Conservation (phyloP, 1,284 basidiomycete genomes). For the Malassezia nana region DNA sequence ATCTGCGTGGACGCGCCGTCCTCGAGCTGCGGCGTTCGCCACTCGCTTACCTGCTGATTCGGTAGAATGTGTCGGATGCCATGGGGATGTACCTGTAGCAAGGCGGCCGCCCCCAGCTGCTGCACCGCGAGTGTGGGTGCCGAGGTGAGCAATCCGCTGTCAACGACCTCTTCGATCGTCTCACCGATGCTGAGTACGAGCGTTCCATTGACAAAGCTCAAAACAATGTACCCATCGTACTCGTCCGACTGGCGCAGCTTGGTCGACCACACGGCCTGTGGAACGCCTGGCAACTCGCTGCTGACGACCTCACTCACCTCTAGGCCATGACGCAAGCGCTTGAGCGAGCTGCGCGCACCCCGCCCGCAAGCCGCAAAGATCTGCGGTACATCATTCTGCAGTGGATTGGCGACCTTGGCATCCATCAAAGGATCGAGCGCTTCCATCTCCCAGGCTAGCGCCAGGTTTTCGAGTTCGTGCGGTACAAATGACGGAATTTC, state of each 20-base stretch:
- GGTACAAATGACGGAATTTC: constrained; percentile 38
- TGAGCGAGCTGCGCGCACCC: constrained; percentile 41
- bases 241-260: constrained; percentile 34
- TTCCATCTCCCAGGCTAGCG: constrained; percentile 35
- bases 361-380: constrained; percentile 42
- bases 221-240: constrained; percentile 45
- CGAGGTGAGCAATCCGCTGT: constrained; percentile 41
- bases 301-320: constrained; percentile 46
- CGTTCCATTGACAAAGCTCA: constrained; percentile 47
- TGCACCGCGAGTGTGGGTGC: constrained; percentile 43
- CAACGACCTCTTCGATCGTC: constrained; percentile 46
- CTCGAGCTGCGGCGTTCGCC: constrained; percentile 32
- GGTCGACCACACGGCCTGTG: constrained; percentile 44
- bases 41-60: constrained; percentile 42
- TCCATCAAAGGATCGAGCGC: constrained; percentile 44
- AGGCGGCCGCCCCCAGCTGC: constrained; percentile 41
- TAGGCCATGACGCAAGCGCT: constrained; percentile 44
- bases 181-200: constrained; percentile 46
- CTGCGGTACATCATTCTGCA: constrained; percentile 39
- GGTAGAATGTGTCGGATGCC: constrained; percentile 45
- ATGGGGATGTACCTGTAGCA: constrained; percentile 43
- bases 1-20: constrained; percentile 36
- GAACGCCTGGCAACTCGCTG: constrained; percentile 46
- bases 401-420: constrained; percentile 35
- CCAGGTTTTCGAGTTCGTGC: constrained; percentile 37